Percentiles rank a stretch among this genome's conserved stretches.
Conservation (phyloP, 1,284 basidiomycete species). For the Melampsora larici-populina region DNA sequence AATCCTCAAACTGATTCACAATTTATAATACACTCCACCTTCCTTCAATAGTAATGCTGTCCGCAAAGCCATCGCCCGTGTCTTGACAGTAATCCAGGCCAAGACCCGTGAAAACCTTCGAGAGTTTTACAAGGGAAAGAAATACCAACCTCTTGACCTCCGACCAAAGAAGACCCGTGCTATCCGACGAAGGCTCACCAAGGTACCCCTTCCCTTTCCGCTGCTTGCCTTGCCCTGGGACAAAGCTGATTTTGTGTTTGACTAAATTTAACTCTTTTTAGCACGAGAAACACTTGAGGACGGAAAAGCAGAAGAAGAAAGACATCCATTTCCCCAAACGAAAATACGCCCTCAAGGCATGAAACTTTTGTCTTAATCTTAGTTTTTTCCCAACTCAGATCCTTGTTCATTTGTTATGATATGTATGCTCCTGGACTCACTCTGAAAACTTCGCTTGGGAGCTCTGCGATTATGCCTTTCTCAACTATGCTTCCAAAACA, state of each 20-base stretch:
- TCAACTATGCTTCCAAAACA: no score
- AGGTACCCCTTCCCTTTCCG: conserved; percentile 60
- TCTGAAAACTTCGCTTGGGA: no score
- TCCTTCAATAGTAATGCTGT: conserved; percentile 72
- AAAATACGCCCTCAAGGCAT: conserved; percentile 69
- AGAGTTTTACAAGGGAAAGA: conserved; percentile 98
- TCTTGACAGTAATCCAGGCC: conserved; percentile 97
- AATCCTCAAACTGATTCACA: neutral
- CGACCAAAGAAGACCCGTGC: conserved; percentile 98
- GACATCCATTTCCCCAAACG: conserved; percentile 79
- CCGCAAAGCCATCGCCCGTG: conserved; percentile 98
- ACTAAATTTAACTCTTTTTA: conserved; percentile 51
- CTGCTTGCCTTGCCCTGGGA: conserved; percentile 44
- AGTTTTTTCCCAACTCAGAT: no score
- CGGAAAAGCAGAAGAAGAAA: conserved; percentile 87
- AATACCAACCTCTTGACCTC: conserved; percentile 94
- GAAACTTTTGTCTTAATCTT: conserved; percentile 6
- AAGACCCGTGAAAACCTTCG: conserved; percentile 95
- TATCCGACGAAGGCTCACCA: conserved; percentile 90
- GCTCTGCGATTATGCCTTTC: no score
- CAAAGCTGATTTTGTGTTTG: conserved; percentile 17
- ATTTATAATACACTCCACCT: neutral
- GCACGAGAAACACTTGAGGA: conserved; percentile 78
- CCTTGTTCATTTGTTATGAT: no score
- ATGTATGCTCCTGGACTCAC: no score